Evolutionary conservation across 2,329 filamentous ascomycete genomes (phyloP).

Genomic region (Diatrype stigma): DNA sequence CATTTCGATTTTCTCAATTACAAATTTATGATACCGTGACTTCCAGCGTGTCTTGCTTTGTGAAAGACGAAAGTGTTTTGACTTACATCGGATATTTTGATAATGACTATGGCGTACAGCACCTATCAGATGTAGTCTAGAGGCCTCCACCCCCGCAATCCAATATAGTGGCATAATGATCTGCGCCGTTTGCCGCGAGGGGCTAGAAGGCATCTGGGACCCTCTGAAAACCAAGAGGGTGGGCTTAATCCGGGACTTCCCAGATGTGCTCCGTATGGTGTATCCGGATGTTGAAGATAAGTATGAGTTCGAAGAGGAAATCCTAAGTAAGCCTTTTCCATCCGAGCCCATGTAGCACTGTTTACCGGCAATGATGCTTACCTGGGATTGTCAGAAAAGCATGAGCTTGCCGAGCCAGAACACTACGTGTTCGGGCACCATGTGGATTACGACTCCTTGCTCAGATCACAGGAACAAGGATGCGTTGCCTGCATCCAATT

Average conservation of each 20-base stretch:
- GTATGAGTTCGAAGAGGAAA: conserved; percentile 7
- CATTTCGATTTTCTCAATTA: too few relatives aligned
- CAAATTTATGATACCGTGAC: too few relatives aligned
- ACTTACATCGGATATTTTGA: too few relatives aligned
- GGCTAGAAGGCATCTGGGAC: conserved; percentile 8
- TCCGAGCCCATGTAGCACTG: conserved; percentile 2
- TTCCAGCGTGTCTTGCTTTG: too few relatives aligned
- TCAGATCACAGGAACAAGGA: conserved; percentile 4
- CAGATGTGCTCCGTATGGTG: conserved; percentile 4
- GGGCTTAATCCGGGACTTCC: conserved; percentile 4
- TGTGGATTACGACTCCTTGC: conserved; percentile 7
- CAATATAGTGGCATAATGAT: conserved; percentile 6
- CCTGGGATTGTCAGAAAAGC: background rate
- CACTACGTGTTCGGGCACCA: conserved; percentile 14
- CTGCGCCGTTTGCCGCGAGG: conserved; percentile 11
- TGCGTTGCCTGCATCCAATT: conserved; percentile 10
- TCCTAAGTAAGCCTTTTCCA: conserved; percentile 8
- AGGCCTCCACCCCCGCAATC: too few relatives aligned
- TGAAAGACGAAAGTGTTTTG: too few relatives aligned
- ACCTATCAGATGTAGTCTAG: too few relatives aligned
- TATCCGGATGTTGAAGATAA: background rate
- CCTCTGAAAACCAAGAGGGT: conserved; percentile 4
- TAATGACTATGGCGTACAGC: too few relatives aligned
- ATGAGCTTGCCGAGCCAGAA: conserved; percentile 5
- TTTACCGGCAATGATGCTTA: background rate